Conservation (phyloP, 2,329 filamentous ascomycete species). For the Fusarium sp. region DNA sequence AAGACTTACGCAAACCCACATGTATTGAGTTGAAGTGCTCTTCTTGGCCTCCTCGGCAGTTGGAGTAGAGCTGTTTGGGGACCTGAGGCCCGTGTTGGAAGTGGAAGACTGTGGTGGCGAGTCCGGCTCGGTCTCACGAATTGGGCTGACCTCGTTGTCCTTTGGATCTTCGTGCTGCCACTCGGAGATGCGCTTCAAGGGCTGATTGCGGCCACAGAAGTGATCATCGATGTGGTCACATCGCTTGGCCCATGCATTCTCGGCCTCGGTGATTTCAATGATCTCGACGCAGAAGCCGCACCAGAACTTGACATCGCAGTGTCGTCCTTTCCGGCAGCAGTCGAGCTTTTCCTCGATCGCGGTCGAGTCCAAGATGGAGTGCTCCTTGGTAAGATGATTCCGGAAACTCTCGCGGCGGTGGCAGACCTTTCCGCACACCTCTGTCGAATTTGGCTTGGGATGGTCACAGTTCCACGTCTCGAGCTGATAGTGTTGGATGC, state of each 20-base stretch:
- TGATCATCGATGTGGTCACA: slow-evolving; percentile 82
- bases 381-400: slow-evolving; percentile 68
- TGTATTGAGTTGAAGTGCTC: slow-evolving; percentile 25
- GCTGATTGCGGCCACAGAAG: slow-evolving; percentile 64
- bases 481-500: slow-evolving; percentile 77
- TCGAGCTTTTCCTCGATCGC: slow-evolving; percentile 59
- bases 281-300: slow-evolving; percentile 82
- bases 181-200: slow-evolving; percentile 61
- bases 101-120: slow-evolving; percentile 9
- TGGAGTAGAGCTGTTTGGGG: not conserved
- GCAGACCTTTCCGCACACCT: slow-evolving; percentile 69
- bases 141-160: not conserved
- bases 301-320: slow-evolving; percentile 79
- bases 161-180: slow-evolving; percentile 61
- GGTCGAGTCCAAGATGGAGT: slow-evolving; percentile 52
- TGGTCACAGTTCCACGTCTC: slow-evolving; percentile 79
- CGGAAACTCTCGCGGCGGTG: slow-evolving; percentile 70
- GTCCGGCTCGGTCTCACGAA: not conserved
- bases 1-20: slow-evolving; percentile 50
- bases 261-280: slow-evolving; percentile 58
- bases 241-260: slow-evolving; percentile 67
- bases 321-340: slow-evolving; percentile 71
- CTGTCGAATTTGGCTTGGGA: slow-evolving; percentile 14
- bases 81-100: slow-evolving; percentile 10
- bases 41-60: slow-evolving; percentile 10